A percentile compares a stretch with the other conserved stretches of the same genome.
Evolutionary conservation across 345 rosid genomes (phyloP).

Genomic region (Draba incana): DNA sequence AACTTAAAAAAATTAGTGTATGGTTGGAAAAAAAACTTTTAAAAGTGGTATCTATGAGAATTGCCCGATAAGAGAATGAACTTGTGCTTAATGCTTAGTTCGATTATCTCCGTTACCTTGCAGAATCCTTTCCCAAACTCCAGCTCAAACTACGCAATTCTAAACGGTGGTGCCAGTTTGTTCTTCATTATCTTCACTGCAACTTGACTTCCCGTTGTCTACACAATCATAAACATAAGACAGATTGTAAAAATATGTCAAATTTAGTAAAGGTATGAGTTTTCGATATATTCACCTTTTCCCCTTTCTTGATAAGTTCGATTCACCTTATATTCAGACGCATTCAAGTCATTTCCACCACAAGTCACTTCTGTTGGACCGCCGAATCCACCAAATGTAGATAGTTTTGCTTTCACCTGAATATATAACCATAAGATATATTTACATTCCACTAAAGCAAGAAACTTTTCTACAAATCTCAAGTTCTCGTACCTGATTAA

Average conservation of each 20-base stretch:
- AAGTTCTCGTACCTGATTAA: slow-evolving; percentile 67
- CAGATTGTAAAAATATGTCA: too few species aligned
- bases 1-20: too few species aligned
- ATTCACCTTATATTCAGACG: slow-evolving; percentile 74
- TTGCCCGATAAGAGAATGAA: slow-evolving; percentile 43
- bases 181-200: slow-evolving; percentile 89
- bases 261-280: background rate
- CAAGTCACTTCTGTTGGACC: slow-evolving; percentile 97
- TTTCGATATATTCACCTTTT: slow-evolving; percentile 61
- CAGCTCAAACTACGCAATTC: slow-evolving; percentile 79
- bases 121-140: slow-evolving; percentile 96
- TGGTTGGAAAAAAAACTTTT: too few species aligned
- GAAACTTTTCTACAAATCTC: slow-evolving; percentile 12
- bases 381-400: slow-evolving; percentile 92
- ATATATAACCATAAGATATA: background rate
- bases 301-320: slow-evolving; percentile 83
- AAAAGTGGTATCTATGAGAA: too few species aligned
- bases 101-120: slow-evolving; percentile 70
- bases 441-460: background rate
- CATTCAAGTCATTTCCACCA: slow-evolving; percentile 97
- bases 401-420: slow-evolving; percentile 87
- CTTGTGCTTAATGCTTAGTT: slow-evolving; percentile 74
- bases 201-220: slow-evolving; percentile 80
- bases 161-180: slow-evolving; percentile 94
- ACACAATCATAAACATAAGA: background rate